Base-by-base conservation (phyloP, 208 protist genomes). In the Leishmania amazonensis region DNA sequence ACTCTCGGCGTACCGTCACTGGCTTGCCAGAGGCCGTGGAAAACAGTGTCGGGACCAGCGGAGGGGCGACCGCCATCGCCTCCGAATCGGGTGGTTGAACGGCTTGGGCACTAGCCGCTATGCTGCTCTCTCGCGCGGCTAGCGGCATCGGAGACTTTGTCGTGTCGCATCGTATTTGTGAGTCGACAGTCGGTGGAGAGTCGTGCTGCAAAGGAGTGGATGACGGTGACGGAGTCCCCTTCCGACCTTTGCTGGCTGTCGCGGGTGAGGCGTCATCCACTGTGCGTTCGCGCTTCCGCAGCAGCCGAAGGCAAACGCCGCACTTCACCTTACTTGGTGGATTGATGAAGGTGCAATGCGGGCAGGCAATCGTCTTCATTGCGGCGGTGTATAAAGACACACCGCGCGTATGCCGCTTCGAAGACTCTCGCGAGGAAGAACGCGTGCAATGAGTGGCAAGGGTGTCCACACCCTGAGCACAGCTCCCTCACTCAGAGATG, bases 291-390 rank as follows among this genome's bases (percentile, higher is more conserved):
- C 87, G 78, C 62, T 91, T 91, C 58, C 80, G 84, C 58, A 96
- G 78, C 17, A 89, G 79, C 53, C 82, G 87, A 21, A 87, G 80
- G 51, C 93, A 96, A 86, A 94, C 89, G 19, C 85, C 67, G 71
- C 93, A 96, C 45, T 88, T 85, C 42, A 88, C 74, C 28, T 85
- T 84, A 11, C 40, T 84, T 4, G 87, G 51, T 31, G 72, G 67
- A 68, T 94, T 94, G 57, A 94, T 31, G 78, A 90, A 94, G 31
- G 93, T 94, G 83, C 93, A 96, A 57, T 94, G 86, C 35, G 84
- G 88, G 45, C 93, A 96, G 35, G 79, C 68, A 45, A 89, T 87
- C 51, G 49, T 76, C 21, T 45, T 79, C 85, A 88, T 87, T 38
- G 24, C 49, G 70, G 31, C 13, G 17, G 76, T 42, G 28, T 38